A percentile compares a stretch with the other conserved stretches of the same genome.
Evolutionary conservation across 148 eudicot species (phyloP).

Genomic region (Dianthus caryophyllus): DNA sequence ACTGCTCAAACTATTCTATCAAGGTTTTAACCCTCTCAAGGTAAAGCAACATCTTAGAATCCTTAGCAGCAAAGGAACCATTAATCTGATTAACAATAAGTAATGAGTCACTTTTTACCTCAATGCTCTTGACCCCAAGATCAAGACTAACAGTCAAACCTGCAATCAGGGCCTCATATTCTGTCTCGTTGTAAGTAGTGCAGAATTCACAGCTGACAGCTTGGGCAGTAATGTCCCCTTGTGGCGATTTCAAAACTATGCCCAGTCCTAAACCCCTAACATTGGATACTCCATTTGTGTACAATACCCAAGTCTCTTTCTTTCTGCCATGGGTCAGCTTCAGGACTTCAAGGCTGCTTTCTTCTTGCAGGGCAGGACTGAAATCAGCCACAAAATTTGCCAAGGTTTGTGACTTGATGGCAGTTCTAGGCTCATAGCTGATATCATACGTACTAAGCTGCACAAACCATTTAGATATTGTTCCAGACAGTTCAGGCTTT

Average conservation of each 20-base stretch:
- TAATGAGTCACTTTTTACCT: not conserved
- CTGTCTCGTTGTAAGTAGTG: not conserved
- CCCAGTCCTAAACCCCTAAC: not conserved
- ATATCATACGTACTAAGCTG: no score
- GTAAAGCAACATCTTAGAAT: not conserved
- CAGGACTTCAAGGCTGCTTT: no score
- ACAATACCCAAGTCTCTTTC: not conserved
- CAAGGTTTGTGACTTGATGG: no score
- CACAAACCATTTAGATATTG: no score
- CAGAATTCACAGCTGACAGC: not conserved
- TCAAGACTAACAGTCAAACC: not conserved
- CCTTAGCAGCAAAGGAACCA: not conserved
- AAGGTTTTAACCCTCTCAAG: not conserved
- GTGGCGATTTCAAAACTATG: not conserved
- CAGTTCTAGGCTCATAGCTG: no score
- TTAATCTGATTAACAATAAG: not conserved
- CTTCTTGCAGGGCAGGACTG: no score
- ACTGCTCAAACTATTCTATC: not conserved
- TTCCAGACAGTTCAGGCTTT: no score
- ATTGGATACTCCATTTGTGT: not conserved
- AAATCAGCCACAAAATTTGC: no score
- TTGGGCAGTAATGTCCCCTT: conserved; percentile 4
- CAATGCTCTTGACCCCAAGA: not conserved
- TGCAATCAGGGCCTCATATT: not conserved
- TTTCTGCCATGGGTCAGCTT: no score